These are phyloP conservation scores for Colletotrichum lupini DNA, from an alignment of 2,329 filamentous ascomycete species.

Conservation along the genomic window DNA sequence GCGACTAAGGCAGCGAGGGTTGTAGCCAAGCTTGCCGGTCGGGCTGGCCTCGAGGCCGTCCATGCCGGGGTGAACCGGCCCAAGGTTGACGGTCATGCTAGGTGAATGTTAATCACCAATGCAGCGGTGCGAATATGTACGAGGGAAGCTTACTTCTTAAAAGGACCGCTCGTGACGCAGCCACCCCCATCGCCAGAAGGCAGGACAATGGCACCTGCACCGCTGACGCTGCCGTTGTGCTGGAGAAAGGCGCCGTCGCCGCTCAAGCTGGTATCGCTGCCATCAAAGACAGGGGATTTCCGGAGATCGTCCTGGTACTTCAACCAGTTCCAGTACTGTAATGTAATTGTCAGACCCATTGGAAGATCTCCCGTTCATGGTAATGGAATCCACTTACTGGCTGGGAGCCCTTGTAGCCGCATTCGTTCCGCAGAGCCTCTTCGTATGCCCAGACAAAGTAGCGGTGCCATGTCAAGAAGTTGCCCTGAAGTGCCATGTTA, in stretches of 20 bases:
- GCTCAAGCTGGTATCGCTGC: constrained; percentile 50
- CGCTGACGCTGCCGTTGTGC: constrained; percentile 38
- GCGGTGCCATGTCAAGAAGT: constrained; percentile 36
- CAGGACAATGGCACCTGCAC: constrained; percentile 42
- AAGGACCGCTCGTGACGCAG: constrained; percentile 46
- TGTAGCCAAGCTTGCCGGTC: constrained; percentile 36
- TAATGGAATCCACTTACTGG: constrained; percentile 15
- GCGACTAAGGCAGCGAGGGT: constrained; percentile 46
- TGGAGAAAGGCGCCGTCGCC: constrained; percentile 49
- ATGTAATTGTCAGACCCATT: constrained; percentile 10
- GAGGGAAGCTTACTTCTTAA: constrained; percentile 41
- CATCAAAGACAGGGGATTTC: constrained; percentile 52
- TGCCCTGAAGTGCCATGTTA: background rate
- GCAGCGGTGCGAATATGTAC: too few species aligned
- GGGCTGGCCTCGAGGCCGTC: constrained; percentile 12
- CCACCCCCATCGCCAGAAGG: constrained; percentile 50
- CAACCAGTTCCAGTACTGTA: constrained; percentile 51
- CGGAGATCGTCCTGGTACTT: constrained; percentile 42
- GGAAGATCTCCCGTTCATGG: background rate
- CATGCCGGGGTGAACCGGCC: constrained; percentile 41
- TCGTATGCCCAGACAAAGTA: constrained; percentile 34
- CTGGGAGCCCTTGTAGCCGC: constrained; percentile 34
- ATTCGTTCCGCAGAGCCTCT: constrained; percentile 32
- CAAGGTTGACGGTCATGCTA: constrained; percentile 43
- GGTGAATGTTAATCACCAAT: background rate